Percentiles rank a stretch among this genome's conserved stretches.
Evolutionary conservation across 768 basidiomycete species (phyloP).

Genomic region (Macrocybe gigantea): DNA sequence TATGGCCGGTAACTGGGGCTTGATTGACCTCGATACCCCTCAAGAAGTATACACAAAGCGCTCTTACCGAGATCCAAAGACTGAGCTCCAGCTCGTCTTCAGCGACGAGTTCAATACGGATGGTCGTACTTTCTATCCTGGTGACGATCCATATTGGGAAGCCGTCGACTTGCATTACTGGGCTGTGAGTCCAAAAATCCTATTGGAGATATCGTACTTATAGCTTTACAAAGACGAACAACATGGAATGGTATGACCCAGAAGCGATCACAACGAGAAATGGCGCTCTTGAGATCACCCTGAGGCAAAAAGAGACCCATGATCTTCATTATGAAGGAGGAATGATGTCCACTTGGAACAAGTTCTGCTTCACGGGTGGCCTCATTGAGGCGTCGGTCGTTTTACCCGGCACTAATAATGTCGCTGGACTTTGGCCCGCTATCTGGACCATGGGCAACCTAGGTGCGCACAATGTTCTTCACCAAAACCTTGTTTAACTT

Average conservation of each 20-base stretch:
- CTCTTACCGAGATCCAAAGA: constrained; percentile 47
- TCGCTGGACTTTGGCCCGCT: constrained; percentile 75
- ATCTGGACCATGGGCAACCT: constrained; percentile 81
- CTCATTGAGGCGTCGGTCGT: constrained; percentile 64
- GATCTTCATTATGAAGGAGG: constrained; percentile 69
- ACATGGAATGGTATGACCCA: constrained; percentile 90
- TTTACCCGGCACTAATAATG: constrained; percentile 61
- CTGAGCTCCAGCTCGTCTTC: constrained; percentile 66
- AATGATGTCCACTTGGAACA: constrained; percentile 74
- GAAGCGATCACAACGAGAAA: constrained; percentile 64
- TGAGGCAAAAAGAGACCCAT: constrained; percentile 62
- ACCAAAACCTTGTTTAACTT: constrained; percentile 1
- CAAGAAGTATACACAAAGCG: constrained; percentile 43
- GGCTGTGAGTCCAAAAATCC: constrained; percentile 33
- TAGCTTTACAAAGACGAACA: constrained; percentile 43
- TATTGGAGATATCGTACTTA: background rate
- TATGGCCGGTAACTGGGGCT: constrained; percentile 56
- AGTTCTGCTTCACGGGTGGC: constrained; percentile 93
- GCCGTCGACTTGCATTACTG: constrained; percentile 80
- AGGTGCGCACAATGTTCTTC: constrained; percentile 25
- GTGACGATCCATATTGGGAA: constrained; percentile 90
- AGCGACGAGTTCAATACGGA: constrained; percentile 86
- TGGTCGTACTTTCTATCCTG: constrained; percentile 78
- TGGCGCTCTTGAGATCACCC: constrained; percentile 72
- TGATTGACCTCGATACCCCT: constrained; percentile 79